phyloP scores from a whole-genome alignment of 371 early-diverging fungal genomes.

The Paraphysoderma sedebokerense region DNA sequence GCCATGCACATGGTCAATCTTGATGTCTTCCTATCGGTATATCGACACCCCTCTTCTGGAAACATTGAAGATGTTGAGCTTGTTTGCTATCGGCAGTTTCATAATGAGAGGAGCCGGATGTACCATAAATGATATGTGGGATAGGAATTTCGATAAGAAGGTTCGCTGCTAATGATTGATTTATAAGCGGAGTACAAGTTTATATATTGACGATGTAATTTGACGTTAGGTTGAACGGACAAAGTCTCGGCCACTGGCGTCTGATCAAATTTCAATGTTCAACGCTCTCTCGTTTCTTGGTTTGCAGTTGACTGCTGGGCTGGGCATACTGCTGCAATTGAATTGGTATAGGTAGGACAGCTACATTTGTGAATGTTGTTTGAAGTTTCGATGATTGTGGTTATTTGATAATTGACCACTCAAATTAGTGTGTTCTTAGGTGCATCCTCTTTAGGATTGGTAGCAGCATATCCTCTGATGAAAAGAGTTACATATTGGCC shows the following conservation, averaged over 20 bases:
- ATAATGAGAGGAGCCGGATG: conserved; percentile 96
- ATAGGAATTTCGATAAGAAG: conserved; percentile 64
- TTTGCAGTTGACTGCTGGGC: conserved; percentile 54
- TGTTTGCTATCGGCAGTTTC: conserved; percentile 79
- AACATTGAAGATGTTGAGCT: conserved; percentile 42
- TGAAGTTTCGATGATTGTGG: conserved; percentile 15
- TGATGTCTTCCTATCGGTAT: conserved; percentile 5
- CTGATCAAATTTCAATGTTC: conserved; percentile 45
- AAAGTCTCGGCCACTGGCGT: conserved; percentile 63
- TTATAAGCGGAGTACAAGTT: no score
- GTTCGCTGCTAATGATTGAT: conserved; percentile 8
- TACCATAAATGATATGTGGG: conserved; percentile 94
- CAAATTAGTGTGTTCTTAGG: conserved; percentile 51
- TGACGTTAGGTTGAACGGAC: conserved; percentile 58
- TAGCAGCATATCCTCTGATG: conserved; percentile 81
- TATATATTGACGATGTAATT: no score
- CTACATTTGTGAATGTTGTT: conserved; percentile 2
- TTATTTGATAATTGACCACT: conserved; percentile 2
- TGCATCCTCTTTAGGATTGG: conserved; percentile 57
- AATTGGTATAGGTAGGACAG: conserved; percentile 44
- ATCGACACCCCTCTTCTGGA: conserved; percentile 13
- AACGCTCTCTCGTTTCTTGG: conserved; percentile 68
- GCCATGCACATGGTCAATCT: conserved; percentile 52
- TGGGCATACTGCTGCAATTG: conserved; percentile 57
- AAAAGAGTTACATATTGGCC: conserved; percentile 93